Conservation (phyloP, 257 asterid species). For the Solanum paucissectum region DNA sequence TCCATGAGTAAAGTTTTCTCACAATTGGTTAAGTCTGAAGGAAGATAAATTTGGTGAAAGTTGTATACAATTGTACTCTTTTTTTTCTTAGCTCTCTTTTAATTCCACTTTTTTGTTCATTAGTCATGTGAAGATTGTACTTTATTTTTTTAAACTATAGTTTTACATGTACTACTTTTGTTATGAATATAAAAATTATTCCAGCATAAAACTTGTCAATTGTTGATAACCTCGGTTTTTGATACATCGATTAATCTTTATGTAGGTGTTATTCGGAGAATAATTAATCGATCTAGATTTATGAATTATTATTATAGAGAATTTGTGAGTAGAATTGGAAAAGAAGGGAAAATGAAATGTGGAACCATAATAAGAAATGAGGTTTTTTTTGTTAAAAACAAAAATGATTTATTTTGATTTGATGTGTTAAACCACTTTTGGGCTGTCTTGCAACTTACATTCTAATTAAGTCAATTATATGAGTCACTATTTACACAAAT, state of each 20-base stretch:
- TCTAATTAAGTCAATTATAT: no score
- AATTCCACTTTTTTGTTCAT: slow-evolving; percentile 4
- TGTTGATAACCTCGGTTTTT: no score
- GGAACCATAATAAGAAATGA: not conserved
- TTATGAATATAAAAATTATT: not conserved
- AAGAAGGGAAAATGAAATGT: not conserved
- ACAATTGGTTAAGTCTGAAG: slow-evolving; percentile 62
- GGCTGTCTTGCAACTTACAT: not conserved
- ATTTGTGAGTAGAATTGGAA: not conserved
- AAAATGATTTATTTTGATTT: not conserved
- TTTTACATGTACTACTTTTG: not conserved
- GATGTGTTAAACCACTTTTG: not conserved
- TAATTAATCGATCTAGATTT: not conserved
- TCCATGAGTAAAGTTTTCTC: slow-evolving; percentile 64
- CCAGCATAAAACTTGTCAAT: no score
- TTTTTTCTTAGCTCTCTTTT: not conserved
- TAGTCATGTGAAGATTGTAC: not conserved
- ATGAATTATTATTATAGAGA: not conserved
- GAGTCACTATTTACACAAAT: not conserved
- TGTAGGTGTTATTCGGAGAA: not conserved
- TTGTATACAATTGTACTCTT: not conserved
- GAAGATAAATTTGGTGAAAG: slow-evolving; percentile 22
- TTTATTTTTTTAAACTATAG: not conserved
- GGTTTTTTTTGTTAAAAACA: not conserved
- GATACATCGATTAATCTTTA: no score